Conservation (phyloP, 2,329 filamentous ascomycete species). For the Hypomyces perniciosus region DNA sequence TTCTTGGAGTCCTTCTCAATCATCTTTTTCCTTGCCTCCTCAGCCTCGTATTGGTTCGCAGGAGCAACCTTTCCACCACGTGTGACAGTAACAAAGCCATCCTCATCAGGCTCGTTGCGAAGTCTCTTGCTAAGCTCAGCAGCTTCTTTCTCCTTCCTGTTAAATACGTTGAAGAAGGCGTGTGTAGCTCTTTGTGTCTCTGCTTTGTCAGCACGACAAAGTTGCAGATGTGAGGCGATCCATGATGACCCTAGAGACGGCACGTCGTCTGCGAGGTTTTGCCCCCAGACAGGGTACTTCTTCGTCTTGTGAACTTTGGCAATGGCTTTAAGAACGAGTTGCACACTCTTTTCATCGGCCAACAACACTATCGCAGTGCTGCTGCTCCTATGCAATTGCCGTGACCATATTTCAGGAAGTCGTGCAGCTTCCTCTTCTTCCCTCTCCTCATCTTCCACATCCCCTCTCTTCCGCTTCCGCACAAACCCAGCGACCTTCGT, state of each 20-base stretch:
- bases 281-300: conserved; percentile 62
- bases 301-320: conserved; percentile 55
- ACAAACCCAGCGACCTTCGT: conserved; percentile 29
- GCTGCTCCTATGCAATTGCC: conserved; percentile 64
- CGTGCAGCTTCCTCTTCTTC: conserved; percentile 50
- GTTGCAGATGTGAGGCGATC: conserved; percentile 60
- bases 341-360: conserved; percentile 74
- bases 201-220: conserved; percentile 63
- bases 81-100: conserved; percentile 91
- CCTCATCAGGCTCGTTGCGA: conserved; percentile 80
- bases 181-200: conserved; percentile 71
- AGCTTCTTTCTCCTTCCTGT: conserved; percentile 59
- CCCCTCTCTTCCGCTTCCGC: conserved; percentile 37
- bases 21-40: conserved; percentile 53
- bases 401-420: conserved; percentile 68
- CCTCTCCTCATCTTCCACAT: conserved; percentile 50
- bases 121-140: conserved; percentile 56
- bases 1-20: conserved; percentile 58
- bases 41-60: conserved; percentile 65
- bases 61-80: conserved; percentile 70
- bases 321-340: conserved; percentile 69
- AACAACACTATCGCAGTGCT: conserved; percentile 76
- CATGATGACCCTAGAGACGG: conserved; percentile 52
- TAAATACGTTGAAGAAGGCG: conserved; percentile 80
- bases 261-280: conserved; percentile 50